phyloP scores from a whole-genome alignment of 176 grass and related monocot species.

The Elaeis guineensis region DNA sequence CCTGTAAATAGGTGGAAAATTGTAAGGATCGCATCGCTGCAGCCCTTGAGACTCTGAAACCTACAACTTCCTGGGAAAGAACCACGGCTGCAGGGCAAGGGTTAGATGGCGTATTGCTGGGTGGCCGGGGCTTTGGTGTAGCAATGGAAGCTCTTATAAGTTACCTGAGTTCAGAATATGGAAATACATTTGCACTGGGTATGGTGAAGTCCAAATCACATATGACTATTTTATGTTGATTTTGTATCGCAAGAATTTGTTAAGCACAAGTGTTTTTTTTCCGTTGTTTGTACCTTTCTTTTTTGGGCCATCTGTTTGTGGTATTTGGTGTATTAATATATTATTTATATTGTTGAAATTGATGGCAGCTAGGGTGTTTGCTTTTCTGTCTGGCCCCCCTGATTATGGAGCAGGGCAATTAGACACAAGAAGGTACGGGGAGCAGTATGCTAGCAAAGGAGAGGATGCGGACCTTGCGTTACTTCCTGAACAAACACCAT shows the following conservation, averaged over 20 bases:
- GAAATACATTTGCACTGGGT: constrained; percentile 92
- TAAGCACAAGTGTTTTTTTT: neutral
- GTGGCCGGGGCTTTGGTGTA: constrained; percentile 72
- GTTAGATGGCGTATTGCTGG: constrained; percentile 66
- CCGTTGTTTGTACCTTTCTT: no score
- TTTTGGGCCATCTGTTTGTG: constrained; percentile 12
- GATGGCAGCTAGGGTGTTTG: constrained; percentile 77
- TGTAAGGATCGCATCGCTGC: constrained; percentile 70
- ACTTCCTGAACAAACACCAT: constrained; percentile 89
- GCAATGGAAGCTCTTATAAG: constrained; percentile 71
- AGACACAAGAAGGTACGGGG: constrained; percentile 84
- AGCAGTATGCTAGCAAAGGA: constrained; percentile 88
- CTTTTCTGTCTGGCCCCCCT: constrained; percentile 86
- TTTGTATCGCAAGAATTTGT: neutral
- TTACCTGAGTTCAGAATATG: constrained; percentile 86
- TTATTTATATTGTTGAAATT: neutral
- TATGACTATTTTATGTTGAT: constrained; percentile 1
- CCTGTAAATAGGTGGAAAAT: constrained; percentile 51
- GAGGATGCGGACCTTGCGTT: constrained; percentile 80
- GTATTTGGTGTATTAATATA: no score
- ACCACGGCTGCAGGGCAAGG: constrained; percentile 58
- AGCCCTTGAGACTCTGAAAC: constrained; percentile 71
- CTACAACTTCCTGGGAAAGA: constrained; percentile 86
- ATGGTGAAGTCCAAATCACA: constrained; percentile 10
- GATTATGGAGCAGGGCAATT: constrained; percentile 90